Evolutionary conservation across 352 stramenopile species (phyloP).

Genomic region (Globisporangium cederbergense): DNA sequence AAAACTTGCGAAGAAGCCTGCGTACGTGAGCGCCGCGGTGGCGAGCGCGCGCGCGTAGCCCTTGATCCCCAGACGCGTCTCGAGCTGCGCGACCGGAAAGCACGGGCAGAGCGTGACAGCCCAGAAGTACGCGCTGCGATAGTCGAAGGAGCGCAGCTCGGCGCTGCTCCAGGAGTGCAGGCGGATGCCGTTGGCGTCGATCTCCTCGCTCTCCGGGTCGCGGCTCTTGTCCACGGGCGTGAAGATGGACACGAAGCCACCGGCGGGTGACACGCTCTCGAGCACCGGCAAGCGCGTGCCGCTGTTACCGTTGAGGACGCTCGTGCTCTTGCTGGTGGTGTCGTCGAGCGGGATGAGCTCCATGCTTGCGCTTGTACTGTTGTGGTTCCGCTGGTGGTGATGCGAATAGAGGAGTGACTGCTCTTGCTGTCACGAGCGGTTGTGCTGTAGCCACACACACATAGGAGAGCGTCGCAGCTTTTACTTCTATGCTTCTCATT

Average conservation of each 20-base stretch:
- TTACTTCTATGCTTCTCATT: too few species aligned
- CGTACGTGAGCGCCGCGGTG: not conserved
- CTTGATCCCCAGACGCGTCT: slow-evolving; percentile 8
- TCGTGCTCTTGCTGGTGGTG: not conserved
- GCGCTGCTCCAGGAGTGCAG: slow-evolving; percentile 8
- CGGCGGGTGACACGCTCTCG: slow-evolving; percentile 6
- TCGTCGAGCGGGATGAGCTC: slow-evolving; percentile 1
- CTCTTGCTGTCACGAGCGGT: too few species aligned
- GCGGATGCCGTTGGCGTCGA: slow-evolving; percentile 9
- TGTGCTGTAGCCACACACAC: too few species aligned
- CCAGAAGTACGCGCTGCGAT: slow-evolving; percentile 12
- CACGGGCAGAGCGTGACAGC: slow-evolving; percentile 12
- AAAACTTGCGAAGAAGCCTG: slow-evolving; percentile 5
- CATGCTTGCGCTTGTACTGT: not conserved
- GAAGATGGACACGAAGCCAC: slow-evolving; percentile 16
- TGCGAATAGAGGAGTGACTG: not conserved
- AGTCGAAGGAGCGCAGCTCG: slow-evolving; percentile 11
- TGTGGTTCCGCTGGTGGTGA: not conserved
- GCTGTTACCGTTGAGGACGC: not conserved
- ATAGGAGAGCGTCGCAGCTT: too few species aligned
- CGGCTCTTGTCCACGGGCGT: slow-evolving; percentile 13
- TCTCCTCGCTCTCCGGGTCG: slow-evolving; percentile 12
- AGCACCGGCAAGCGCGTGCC: slow-evolving; percentile 1
- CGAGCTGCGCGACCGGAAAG: slow-evolving; percentile 14
- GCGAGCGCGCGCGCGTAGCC: slow-evolving; percentile 1